These are phyloP conservation scores for Dioscorea zingiberensis DNA, from an alignment of 106 monocot genomes.

Conservation along the genomic window DNA sequence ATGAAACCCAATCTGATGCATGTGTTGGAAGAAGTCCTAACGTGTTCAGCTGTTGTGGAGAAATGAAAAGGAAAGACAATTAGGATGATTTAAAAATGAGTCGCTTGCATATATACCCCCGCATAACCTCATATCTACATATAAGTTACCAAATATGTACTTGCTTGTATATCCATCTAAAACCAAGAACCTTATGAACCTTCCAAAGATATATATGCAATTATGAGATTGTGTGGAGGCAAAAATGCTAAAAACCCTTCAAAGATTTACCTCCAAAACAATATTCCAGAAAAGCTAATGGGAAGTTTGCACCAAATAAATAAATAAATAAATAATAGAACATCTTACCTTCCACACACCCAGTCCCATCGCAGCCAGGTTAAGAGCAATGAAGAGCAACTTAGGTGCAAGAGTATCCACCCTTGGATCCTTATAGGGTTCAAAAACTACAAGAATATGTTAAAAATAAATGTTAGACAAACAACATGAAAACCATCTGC, in stretches of 20 bases:
- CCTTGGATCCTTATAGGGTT: slow-evolving; percentile 82
- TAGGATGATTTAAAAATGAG: neutral
- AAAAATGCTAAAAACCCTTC: too few relatives aligned
- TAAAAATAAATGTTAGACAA: neutral
- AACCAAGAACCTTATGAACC: too few relatives aligned
- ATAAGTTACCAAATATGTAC: too few relatives aligned
- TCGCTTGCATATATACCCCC: too few relatives aligned
- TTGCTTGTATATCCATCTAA: too few relatives aligned
- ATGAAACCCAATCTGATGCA: slow-evolving; percentile 94
- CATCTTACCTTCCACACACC: slow-evolving; percentile 41
- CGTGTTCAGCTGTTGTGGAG: slow-evolving; percentile 71
- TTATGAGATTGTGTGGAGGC: too few relatives aligned
- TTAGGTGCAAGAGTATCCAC: slow-evolving; percentile 70
- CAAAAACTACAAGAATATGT: slow-evolving; percentile 61
- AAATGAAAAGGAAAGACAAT: neutral
- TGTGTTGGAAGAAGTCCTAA: slow-evolving; percentile 92
- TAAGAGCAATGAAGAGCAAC: slow-evolving; percentile 76
- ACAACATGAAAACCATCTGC: neutral
- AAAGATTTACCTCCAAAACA: too few relatives aligned
- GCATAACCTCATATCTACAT: too few relatives aligned
- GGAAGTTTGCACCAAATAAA: too few relatives aligned
- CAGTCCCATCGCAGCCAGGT: slow-evolving; percentile 55
- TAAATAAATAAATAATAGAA: too few relatives aligned
- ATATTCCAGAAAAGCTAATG: too few relatives aligned
- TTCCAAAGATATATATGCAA: too few relatives aligned